These are phyloP conservation scores for Ceratobasidium sp. DNA, from an alignment of 1,284 basidiomycete genomes.

Conservation along the genomic window DNA sequence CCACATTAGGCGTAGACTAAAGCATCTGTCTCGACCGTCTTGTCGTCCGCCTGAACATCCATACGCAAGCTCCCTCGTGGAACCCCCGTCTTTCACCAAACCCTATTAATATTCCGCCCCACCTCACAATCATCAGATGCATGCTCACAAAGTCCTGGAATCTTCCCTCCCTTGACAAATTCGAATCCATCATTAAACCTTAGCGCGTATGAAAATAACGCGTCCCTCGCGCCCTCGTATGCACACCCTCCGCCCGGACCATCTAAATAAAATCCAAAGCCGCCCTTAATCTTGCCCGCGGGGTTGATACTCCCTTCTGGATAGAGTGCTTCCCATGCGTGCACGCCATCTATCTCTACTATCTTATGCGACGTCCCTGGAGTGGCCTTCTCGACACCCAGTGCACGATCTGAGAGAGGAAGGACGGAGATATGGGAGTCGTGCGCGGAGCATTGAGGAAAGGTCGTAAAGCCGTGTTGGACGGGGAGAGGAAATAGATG, in stretches of 20 bases:
- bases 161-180: conserved; percentile 74
- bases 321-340: conserved; percentile 72
- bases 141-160: conserved; percentile 72
- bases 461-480: conserved; percentile 49
- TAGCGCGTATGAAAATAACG: conserved; percentile 69
- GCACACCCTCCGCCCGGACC: conserved; percentile 63
- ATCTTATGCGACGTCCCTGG: conserved; percentile 60
- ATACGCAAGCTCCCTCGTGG: conserved; percentile 63
- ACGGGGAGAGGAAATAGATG: conserved; percentile 50
- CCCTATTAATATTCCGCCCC: not conserved
- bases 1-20: conserved; percentile 75
- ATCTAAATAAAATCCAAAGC: conserved; percentile 71
- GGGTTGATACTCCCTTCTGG: conserved; percentile 74
- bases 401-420: conserved; percentile 58
- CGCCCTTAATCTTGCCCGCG: conserved; percentile 60
- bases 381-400: conserved; percentile 66
- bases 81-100: conserved; percentile 44
- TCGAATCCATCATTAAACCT: conserved; percentile 70
- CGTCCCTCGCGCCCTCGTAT: conserved; percentile 60
- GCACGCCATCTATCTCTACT: conserved; percentile 59
- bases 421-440: conserved; percentile 45
- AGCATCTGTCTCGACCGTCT: conserved; percentile 69
- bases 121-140: not conserved
- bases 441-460: conserved; percentile 41
- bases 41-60: conserved; percentile 72